These are phyloP conservation scores for Penicillium nordicum DNA, from an alignment of 2,329 filamentous ascomycete species.

Conservation along the genomic window DNA sequence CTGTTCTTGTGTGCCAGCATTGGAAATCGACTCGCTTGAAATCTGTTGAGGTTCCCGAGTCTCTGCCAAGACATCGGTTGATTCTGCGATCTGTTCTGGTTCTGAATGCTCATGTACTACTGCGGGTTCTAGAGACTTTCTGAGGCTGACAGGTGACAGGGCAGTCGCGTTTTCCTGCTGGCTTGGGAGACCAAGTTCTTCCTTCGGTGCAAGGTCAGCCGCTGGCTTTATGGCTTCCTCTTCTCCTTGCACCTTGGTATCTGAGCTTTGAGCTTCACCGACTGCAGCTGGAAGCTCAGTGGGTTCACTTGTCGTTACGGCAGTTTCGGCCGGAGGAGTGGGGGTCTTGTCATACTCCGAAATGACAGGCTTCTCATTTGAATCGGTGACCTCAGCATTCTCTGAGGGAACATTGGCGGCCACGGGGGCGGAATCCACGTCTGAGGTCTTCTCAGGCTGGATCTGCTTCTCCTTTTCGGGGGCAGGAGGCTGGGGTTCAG, in stretches of 20 bases:
- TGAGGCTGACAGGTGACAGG: neutral
- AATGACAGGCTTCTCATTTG: neutral
- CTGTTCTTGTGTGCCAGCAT: neutral
- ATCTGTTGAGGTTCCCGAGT: neutral
- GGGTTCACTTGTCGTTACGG: neutral
- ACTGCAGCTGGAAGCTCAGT: neutral
- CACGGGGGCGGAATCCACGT: slow-evolving; percentile 17
- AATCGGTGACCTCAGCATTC: neutral
- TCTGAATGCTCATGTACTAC: neutral
- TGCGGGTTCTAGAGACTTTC: neutral
- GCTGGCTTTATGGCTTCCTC: neutral
- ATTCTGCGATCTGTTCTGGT: neutral
- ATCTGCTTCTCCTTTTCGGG: slow-evolving; percentile 2
- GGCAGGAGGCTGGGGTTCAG: slow-evolving; percentile 8
- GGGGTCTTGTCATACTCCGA: neutral
- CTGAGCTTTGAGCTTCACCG: slow-evolving; percentile 4
- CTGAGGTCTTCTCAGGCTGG: neutral
- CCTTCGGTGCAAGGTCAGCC: neutral
- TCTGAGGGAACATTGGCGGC: slow-evolving; percentile 4
- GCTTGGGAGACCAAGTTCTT: slow-evolving; percentile 1
- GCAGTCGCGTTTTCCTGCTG: neutral
- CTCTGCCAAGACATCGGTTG: neutral
- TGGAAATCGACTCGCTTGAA: neutral
- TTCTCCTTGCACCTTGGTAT: neutral
- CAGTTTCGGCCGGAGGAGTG: neutral